A percentile compares a stretch with the other conserved stretches of the same genome.
These are phyloP conservation scores for Boechera stricta DNA, from an alignment of 345 rosid species.

Conservation along the genomic window DNA sequence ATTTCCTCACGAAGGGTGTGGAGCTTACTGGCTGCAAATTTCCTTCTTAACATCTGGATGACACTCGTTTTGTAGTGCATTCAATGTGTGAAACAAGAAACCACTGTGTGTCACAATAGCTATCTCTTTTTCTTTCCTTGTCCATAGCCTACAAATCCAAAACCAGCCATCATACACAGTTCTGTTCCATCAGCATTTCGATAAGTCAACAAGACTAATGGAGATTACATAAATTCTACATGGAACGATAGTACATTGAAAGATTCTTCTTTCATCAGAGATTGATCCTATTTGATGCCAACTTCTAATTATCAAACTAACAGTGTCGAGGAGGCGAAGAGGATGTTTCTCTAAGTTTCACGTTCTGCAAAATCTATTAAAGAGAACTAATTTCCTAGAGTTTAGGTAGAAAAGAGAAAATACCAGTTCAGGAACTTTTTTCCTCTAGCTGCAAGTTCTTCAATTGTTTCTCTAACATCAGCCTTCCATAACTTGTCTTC, in stretches of 20 bases:
- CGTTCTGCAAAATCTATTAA: background rate
- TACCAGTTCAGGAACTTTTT: conserved; percentile 82
- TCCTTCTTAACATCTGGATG: conserved; percentile 78
- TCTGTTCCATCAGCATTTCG: background rate
- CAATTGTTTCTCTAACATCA: conserved; percentile 77
- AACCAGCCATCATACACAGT: conserved; percentile 20
- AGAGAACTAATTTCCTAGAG: background rate
- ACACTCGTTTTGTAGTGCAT: conserved; percentile 75
- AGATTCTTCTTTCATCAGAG: background rate
- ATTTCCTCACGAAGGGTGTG: background rate
- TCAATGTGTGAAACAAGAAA: conserved; percentile 81
- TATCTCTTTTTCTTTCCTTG: conserved; percentile 95
- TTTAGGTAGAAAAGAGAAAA: conserved; percentile 21
- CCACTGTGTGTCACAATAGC: conserved; percentile 97
- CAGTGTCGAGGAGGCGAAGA: background rate
- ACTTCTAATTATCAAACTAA: conserved; percentile 2
- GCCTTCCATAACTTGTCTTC: conserved; percentile 87
- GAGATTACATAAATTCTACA: background rate
- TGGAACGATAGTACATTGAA: background rate
- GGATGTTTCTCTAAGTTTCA: conserved; percentile 7
- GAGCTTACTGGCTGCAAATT: conserved; percentile 72
- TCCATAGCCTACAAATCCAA: conserved; percentile 77
- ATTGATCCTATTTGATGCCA: background rate
- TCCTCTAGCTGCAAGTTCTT: conserved; percentile 83
- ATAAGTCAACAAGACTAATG: background rate